A percentile compares a stretch with the other conserved stretches of the same genome.
phyloP scores from a whole-genome alignment of 108 stramenopile species.

The Pseudonitzschia delicatissima region DNA sequence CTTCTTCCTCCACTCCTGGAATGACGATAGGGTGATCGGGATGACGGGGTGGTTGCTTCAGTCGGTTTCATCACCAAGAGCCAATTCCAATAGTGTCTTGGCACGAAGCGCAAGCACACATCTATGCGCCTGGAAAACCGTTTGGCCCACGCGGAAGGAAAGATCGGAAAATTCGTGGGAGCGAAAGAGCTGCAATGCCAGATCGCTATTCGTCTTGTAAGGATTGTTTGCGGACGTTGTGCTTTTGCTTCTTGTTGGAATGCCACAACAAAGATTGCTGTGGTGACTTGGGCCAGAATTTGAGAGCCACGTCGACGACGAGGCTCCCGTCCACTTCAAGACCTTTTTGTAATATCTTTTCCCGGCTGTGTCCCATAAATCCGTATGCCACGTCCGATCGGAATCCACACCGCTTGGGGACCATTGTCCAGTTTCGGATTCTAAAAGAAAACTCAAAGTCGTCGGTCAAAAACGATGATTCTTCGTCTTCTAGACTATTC shows the following conservation, averaged over 20 bases:
- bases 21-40: background rate
- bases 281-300: too few species aligned
- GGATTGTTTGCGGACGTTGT: background rate
- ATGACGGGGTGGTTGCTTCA: background rate
- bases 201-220: too few species aligned
- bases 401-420: background rate
- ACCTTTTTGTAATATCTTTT: background rate
- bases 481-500: background rate
- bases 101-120: background rate
- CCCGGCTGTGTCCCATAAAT: background rate
- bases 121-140: background rate
- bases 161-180: background rate
- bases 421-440: background rate
- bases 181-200: background rate
- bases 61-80: background rate
- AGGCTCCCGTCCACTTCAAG: background rate
- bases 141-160: background rate
- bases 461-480: too few species aligned
- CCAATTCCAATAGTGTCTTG: background rate
- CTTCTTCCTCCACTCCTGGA: background rate
- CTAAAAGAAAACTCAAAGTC: background rate
- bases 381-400: too few species aligned
- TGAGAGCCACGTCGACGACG: background rate
- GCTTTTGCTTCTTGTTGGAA: background rate
- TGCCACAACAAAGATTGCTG: too few species aligned